These are phyloP conservation scores for Talaromyces sp. DNA, from an alignment of 2,329 filamentous ascomycete species.

Conservation along the genomic window DNA sequence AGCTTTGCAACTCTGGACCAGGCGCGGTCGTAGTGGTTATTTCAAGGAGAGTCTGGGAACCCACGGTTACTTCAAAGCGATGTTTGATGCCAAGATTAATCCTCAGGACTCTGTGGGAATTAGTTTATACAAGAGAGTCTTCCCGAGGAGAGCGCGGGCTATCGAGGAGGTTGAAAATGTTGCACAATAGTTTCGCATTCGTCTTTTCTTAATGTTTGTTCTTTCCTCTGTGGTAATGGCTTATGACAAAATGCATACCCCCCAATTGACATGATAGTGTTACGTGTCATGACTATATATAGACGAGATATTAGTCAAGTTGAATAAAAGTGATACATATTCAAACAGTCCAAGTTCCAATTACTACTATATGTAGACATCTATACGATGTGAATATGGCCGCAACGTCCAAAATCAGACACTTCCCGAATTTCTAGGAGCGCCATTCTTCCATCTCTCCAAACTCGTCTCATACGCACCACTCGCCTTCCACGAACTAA, in stretches of 20 bases:
- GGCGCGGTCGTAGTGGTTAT: conserved; percentile 77
- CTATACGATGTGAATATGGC: not conserved
- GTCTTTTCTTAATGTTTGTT: not conserved
- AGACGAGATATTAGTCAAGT: not conserved
- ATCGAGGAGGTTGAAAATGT: conserved; percentile 33
- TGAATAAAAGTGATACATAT: not conserved
- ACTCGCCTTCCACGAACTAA: conserved; percentile 88
- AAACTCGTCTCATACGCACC: conserved; percentile 57
- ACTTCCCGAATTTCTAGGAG: conserved; percentile 32
- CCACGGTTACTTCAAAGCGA: conserved; percentile 99
- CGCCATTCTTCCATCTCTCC: conserved; percentile 42
- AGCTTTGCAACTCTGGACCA: conserved; percentile 90
- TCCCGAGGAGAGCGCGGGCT: conserved; percentile 62
- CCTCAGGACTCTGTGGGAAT: conserved; percentile 91
- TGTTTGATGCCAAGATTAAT: conserved; percentile 92
- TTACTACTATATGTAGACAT: not conserved
- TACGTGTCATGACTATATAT: conserved; percentile 8
- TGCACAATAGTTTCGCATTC: not conserved
- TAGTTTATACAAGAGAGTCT: conserved; percentile 80
- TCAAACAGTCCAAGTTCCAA: not conserved
- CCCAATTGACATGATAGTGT: not conserved
- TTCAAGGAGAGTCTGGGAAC: conserved; percentile 94
- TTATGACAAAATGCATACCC: conserved; percentile 12
- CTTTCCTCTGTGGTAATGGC: not conserved
- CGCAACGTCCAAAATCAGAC: conserved; percentile 19